Base-by-base conservation (phyloP, 305 asterid genomes). In the Monarda citriodora region DNA sequence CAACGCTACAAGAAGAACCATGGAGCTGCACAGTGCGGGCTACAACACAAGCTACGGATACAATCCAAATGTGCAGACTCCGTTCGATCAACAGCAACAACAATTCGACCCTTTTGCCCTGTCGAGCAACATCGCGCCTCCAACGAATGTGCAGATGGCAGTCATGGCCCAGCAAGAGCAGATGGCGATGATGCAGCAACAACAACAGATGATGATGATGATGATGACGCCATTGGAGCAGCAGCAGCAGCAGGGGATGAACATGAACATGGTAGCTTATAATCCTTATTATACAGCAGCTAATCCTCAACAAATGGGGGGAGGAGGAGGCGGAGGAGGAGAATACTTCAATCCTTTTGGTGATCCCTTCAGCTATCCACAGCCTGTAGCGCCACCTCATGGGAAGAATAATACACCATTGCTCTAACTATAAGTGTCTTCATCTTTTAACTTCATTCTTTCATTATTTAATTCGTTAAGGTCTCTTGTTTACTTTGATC, bases 1-100 rank as follows among this genome's bases (percentile, higher is more conserved):
- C 17, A 77, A 70, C 17, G 74, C 80, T 3, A 60, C 96, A 1
- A 76, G 97, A n/a, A 82, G 89, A 66, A 80, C 80, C 38, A 72
- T 86, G 23, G 87, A 88, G 74, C 65, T 88, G 67, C 90, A 82
- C 25, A 76, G 80, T 12, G 83, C 95, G 5, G 97, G 99, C 15
- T 85, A 89, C 68, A 80, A 57, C 72, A 31, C 82, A 9, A 53
- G 52, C 55, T 74, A 80, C 18, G 86, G 85, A 41, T 58, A 15
- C 7, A 69, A 76, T 14, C 31, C 32, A 63, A n/a, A 69, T 2
- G 25, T 45, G 26, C 84, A 60, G 18, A 80, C 58, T 56, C 77
- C 82, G 26, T 78, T 74, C 26, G 52, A 72, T 59, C 86, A 75
- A 3, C 69, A 37, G 4, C 59, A 54, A 6, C 59, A 54, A 18